These are phyloP conservation scores for Sabuloglossum arenarium DNA, from an alignment of 495 filamentous ascomycete species.

Conservation along the genomic window DNA sequence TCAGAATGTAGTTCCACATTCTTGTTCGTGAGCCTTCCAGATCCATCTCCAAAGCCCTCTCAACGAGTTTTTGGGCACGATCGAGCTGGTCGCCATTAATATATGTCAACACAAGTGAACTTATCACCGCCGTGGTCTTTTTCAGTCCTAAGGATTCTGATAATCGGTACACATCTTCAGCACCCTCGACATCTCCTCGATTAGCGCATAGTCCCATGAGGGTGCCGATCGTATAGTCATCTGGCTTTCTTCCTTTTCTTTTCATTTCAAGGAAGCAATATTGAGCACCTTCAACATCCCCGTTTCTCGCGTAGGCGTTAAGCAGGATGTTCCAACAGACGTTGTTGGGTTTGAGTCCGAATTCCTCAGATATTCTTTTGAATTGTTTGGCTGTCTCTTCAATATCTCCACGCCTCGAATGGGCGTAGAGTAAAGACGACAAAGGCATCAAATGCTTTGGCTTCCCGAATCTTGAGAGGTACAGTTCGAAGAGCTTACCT, in stretches of 20 bases:
- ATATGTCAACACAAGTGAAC: conserved; percentile 44
- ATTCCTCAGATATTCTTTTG: conserved; percentile 28
- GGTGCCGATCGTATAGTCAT: conserved; percentile 41
- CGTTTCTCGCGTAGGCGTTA: conserved; percentile 40
- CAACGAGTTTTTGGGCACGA: conserved; percentile 40
- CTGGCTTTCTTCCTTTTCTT: conserved; percentile 22
- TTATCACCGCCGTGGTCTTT: conserved; percentile 32
- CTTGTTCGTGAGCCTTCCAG: conserved; percentile 27
- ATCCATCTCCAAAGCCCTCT: conserved; percentile 19
- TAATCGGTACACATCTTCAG: conserved; percentile 36
- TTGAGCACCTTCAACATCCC: conserved; percentile 43
- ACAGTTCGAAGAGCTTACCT: conserved; percentile 34
- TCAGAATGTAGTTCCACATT: conserved; percentile 65
- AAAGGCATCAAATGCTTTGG: conserved; percentile 18
- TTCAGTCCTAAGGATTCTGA: conserved; percentile 24
- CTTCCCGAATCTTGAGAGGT: conserved; percentile 17
- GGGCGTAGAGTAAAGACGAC: conserved; percentile 36
- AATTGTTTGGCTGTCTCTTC: conserved; percentile 36
- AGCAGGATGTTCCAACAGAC: conserved; percentile 60
- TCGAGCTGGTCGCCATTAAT: conserved; percentile 36
- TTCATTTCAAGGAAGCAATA: conserved; percentile 35
- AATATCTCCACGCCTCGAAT: conserved; percentile 43
- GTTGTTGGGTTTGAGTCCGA: conserved; percentile 29
- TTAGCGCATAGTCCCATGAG: conserved; percentile 49
- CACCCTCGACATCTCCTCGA: conserved; percentile 54